Percentiles rank a stretch among this genome's conserved stretches.
phyloP scores from a whole-genome alignment of 257 asterid species.

The Buddleja alternifolia region DNA sequence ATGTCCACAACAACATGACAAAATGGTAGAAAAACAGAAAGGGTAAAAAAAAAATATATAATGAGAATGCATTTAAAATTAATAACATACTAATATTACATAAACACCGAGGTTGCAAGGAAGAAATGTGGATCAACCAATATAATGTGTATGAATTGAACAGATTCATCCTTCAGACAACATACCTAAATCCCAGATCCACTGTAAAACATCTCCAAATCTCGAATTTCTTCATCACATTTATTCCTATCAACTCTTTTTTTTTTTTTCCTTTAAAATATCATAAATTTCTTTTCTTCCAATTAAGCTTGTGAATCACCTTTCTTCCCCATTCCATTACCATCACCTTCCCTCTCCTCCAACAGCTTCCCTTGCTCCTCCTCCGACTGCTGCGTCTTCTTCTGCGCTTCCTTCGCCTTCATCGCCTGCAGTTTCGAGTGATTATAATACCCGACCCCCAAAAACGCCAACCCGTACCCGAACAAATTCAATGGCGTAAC shows the following conservation, averaged over 20 bases:
- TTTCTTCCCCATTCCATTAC: constrained; percentile 49
- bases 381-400: constrained; percentile 48
- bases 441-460: constrained; percentile 70
- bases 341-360: constrained; percentile 44
- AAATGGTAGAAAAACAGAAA: neutral
- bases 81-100: constrained; percentile 26
- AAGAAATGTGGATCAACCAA: constrained; percentile 29
- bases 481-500: constrained; percentile 65
- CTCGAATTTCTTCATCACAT: constrained; percentile 25
- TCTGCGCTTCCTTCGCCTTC: constrained; percentile 69
- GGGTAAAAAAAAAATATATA: neutral
- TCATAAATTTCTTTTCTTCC: constrained; percentile 8
- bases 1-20: neutral
- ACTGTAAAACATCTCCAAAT: constrained; percentile 4
- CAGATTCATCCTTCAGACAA: neutral
- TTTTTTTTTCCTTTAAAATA: neutral
- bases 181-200: constrained; percentile 25
- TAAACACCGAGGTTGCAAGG: constrained; percentile 22
- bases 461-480: constrained; percentile 74
- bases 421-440: constrained; percentile 71
- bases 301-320: constrained; percentile 45
- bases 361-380: constrained; percentile 55
- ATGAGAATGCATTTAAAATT: neutral
- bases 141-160: constrained; percentile 11
- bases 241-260: constrained; percentile 26